Evolutionary conservation across 2,329 filamentous ascomycete genomes (phyloP).

Genomic region (Zymoseptoria tritici): DNA sequence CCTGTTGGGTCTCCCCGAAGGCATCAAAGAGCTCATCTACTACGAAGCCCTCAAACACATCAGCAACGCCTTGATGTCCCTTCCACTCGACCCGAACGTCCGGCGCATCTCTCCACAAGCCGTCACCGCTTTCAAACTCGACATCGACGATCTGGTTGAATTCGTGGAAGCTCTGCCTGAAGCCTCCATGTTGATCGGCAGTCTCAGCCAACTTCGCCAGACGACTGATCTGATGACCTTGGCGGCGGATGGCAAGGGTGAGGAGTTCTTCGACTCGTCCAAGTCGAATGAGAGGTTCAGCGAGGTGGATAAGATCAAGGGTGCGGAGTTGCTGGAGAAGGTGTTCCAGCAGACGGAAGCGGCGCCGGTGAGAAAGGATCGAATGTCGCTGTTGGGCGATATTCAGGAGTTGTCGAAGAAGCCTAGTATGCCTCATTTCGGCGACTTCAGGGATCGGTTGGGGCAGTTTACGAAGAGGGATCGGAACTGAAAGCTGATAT

Average conservation of each 20-base stretch:
- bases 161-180: constrained; percentile 77
- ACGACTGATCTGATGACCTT: constrained; percentile 79
- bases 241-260: constrained; percentile 61
- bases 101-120: constrained; percentile 82
- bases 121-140: constrained; percentile 69
- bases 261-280: constrained; percentile 92
- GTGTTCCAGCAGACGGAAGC: constrained; percentile 15
- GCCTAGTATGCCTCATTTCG: constrained; percentile 20
- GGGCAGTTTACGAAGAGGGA: constrained; percentile 19
- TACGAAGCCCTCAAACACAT: constrained; percentile 93
- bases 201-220: constrained; percentile 87
- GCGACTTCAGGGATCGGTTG: constrained; percentile 17
- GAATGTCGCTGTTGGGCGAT: constrained; percentile 16
- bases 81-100: constrained; percentile 71
- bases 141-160: constrained; percentile 73
- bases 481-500: constrained; percentile 5
- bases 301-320: constrained; percentile 84
- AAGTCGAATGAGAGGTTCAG: constrained; percentile 89
- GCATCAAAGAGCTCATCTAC: constrained; percentile 97
- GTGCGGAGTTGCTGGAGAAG: constrained; percentile 88
- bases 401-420: constrained; percentile 17
- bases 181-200: constrained; percentile 80
- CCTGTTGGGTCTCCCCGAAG: constrained; percentile 80
- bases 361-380: constrained; percentile 7
- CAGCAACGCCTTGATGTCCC: constrained; percentile 48